Conservation (phyloP, 768 basidiomycete species). For the Suillus americanus region DNA sequence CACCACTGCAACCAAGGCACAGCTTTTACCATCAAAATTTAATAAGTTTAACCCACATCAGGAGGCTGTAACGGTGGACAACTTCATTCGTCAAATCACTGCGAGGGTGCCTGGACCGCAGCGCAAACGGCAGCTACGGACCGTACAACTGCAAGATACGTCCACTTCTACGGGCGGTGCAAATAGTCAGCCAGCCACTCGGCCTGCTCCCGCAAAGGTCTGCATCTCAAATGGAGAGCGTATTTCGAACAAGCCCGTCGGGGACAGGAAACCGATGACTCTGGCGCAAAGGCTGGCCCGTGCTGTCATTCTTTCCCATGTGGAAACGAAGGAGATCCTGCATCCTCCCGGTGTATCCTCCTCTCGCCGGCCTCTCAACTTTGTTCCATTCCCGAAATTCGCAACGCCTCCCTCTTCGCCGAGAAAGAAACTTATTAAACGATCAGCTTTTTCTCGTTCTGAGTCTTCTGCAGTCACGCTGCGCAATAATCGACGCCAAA, state of each 20-base stretch:
- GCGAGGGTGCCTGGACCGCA: not conserved
- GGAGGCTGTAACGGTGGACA: conserved; percentile 25
- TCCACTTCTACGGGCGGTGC: conserved; percentile 11
- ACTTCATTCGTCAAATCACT: conserved; percentile 19
- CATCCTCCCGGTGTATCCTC: conserved; percentile 11
- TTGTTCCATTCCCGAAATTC: conserved; percentile 28
- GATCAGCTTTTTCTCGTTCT: not conserved
- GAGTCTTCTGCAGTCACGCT: not conserved
- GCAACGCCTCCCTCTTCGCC: not conserved
- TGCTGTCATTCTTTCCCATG: conserved; percentile 27
- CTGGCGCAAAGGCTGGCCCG: conserved; percentile 20
- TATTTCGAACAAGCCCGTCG: not conserved
- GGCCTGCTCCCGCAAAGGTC: not conserved
- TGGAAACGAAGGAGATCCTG: conserved; percentile 18
- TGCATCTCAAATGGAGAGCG: not conserved
- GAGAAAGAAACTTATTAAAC: not conserved
- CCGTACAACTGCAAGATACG: not conserved
- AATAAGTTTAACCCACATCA: not conserved
- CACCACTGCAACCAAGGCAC: not conserved
- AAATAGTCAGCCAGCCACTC: conserved; percentile 15
- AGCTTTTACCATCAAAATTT: not conserved
- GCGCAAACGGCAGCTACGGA: not conserved
- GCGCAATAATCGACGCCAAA: not conserved
- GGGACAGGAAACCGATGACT: conserved; percentile 5
- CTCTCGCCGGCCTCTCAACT: conserved; percentile 25